These are phyloP conservation scores for Xanthoceras sorbifolium DNA, from an alignment of 345 rosid species.

Conservation along the genomic window DNA sequence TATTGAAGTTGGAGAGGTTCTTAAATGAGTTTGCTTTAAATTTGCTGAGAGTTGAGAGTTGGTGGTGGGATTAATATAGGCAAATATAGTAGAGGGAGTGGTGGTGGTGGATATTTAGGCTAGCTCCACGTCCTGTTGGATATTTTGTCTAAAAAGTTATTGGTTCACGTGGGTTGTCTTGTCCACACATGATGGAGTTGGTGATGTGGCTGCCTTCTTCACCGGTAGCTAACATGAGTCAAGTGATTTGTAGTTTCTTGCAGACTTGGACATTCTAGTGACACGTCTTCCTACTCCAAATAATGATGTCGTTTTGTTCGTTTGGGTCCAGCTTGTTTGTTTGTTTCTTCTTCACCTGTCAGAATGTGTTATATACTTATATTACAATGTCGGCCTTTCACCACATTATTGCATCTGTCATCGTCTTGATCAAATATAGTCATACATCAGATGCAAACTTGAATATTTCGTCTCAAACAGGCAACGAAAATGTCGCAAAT, in stretches of 20 bases:
- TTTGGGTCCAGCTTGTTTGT: background rate
- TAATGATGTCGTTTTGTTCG: background rate
- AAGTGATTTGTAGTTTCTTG: background rate
- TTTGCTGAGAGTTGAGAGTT: no score
- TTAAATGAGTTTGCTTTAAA: background rate
- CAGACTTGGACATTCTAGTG: conserved; percentile 10
- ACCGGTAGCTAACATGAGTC: conserved; percentile 20
- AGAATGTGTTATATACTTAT: no score
- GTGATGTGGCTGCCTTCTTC: conserved; percentile 34
- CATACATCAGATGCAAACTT: no score
- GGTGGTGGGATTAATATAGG: background rate
- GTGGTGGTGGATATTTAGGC: conserved; percentile 29
- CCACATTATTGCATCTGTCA: no score
- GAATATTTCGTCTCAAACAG: no score
- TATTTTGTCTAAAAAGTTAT: background rate
- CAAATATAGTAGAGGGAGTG: background rate
- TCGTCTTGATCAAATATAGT: no score
- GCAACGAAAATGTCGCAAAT: no score
- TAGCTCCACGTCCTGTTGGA: conserved; percentile 36
- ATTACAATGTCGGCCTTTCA: no score
- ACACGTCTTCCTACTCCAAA: background rate
- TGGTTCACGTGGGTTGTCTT: conserved; percentile 31
- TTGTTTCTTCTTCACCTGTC: background rate
- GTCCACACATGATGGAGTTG: conserved; percentile 28
- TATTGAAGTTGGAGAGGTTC: no score